These are phyloP conservation scores for Thalassiosira allenii DNA, from an alignment of 352 stramenopile genomes.

Conservation along the genomic window DNA sequence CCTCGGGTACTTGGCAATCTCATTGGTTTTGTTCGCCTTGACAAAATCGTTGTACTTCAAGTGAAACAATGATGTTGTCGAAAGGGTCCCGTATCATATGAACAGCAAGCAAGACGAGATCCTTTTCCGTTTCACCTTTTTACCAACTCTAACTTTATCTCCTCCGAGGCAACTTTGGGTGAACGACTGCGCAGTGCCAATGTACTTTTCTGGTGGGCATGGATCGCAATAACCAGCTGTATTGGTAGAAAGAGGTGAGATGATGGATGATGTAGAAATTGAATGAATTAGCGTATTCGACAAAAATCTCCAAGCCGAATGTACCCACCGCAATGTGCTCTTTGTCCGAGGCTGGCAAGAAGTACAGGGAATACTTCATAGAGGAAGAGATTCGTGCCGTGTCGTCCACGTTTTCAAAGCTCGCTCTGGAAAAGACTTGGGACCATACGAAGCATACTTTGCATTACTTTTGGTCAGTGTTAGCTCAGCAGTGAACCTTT, in stretches of 20 bases:
- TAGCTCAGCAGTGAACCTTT: no score
- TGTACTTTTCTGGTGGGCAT: conserved; percentile 67
- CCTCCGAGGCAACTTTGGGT: conserved; percentile 52
- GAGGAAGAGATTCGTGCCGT: conserved; percentile 15
- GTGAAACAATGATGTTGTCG: conserved; percentile 72
- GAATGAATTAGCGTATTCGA: no score
- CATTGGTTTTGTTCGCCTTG: conserved; percentile 17
- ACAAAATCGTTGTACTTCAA: conserved; percentile 39
- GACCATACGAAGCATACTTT: conserved; percentile 2
- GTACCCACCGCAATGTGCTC: no score
- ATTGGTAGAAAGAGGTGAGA: no score
- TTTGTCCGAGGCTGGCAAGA: conserved; percentile 48
- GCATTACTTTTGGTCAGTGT: no score
- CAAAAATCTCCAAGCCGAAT: no score
- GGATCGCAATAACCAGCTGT: conserved; percentile 62
- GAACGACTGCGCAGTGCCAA: conserved; percentile 69
- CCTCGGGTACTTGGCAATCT: conserved; percentile 45
- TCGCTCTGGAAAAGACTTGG: conserved; percentile 3
- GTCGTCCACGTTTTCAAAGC: background rate
- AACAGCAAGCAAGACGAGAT: conserved; percentile 50
- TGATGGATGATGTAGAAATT: no score
- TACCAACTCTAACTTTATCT: conserved; percentile 23
- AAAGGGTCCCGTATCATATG: conserved; percentile 71
- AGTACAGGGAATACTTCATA: conserved; percentile 45
- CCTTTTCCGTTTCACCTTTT: conserved; percentile 42